Percentiles rank a stretch among this genome's conserved stretches.
Evolutionary conservation across 2,329 filamentous ascomycete genomes (phyloP).

Genomic region (Phaeophleospora eucalypticola): DNA sequence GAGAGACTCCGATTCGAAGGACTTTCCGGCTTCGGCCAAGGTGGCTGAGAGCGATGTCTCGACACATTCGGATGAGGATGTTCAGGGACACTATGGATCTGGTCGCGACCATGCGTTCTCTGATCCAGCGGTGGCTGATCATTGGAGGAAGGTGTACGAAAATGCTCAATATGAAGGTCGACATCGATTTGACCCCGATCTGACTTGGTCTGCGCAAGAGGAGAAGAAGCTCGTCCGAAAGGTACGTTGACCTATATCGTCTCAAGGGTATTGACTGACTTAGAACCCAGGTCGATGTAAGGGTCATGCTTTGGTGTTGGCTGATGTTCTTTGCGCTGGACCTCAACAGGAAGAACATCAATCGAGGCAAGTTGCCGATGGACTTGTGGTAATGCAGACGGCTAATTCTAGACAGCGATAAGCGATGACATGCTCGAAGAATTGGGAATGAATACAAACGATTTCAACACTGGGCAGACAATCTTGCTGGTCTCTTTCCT

Average conservation of each 20-base stretch:
- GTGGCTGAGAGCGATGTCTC: not conserved
- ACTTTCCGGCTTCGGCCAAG: not conserved
- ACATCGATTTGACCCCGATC: slow-evolving; percentile 46
- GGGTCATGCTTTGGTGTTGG: slow-evolving; percentile 26
- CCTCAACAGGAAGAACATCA: slow-evolving; percentile 29
- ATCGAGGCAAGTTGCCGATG: slow-evolving; percentile 11
- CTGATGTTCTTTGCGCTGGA: slow-evolving; percentile 28
- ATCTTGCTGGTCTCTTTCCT: slow-evolving; percentile 28
- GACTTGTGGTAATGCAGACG: slow-evolving; percentile 42
- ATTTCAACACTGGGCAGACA: slow-evolving; percentile 30
- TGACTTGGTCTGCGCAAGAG: slow-evolving; percentile 43
- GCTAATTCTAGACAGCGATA: slow-evolving; percentile 17
- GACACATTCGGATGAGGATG: slow-evolving; percentile 12
- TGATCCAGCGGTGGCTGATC: slow-evolving; percentile 50
- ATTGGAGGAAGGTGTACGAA: slow-evolving; percentile 54
- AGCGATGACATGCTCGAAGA: slow-evolving; percentile 26
- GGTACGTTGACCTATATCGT: slow-evolving; percentile 1
- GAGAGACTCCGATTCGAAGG: too few relatives aligned
- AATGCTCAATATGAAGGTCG: slow-evolving; percentile 49
- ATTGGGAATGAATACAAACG: slow-evolving; percentile 27
- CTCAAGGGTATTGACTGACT: not conserved
- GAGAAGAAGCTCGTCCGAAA: slow-evolving; percentile 36
- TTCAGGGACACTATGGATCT: slow-evolving; percentile 16
- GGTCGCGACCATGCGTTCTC: slow-evolving; percentile 38
- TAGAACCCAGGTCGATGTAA: slow-evolving; percentile 17